These are phyloP conservation scores for Aspergillus pseudotamarii DNA, from an alignment of 2,329 filamentous ascomycete genomes.

Conservation along the genomic window DNA sequence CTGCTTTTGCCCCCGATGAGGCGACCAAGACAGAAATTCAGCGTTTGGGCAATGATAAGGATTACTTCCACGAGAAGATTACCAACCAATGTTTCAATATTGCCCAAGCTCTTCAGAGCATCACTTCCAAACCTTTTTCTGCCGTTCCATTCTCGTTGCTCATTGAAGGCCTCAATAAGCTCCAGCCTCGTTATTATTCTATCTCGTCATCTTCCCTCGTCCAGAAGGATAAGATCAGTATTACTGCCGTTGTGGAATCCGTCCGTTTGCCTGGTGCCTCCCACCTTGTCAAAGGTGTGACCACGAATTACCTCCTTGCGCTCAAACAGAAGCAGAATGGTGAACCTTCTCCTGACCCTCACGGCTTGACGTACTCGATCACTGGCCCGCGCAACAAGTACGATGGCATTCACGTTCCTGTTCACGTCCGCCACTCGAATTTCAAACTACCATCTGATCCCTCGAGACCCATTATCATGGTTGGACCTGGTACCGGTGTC, in stretches of 20 bases:
- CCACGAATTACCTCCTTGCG: constrained; percentile 93
- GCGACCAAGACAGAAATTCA: constrained; percentile 82
- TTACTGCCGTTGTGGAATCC: constrained; percentile 92
- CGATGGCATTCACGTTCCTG: constrained; percentile 89
- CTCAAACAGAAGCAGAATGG: constrained; percentile 96
- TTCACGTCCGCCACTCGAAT: constrained; percentile 96
- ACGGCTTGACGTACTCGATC: constrained; percentile 84
- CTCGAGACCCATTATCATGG: constrained; percentile 90
- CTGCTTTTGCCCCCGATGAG: constrained; percentile 87
- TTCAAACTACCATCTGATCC: constrained; percentile 98
- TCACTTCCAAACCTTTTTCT: constrained; percentile 76
- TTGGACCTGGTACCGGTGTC: constrained; percentile 94
- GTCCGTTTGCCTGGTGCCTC: constrained; percentile 74
- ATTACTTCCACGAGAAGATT: constrained; percentile 89
- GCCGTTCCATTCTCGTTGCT: constrained; percentile 91
- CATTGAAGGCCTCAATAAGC: constrained; percentile 89
- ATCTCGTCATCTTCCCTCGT: constrained; percentile 96
- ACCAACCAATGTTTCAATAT: constrained; percentile 84
- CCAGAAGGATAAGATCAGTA: constrained; percentile 90
- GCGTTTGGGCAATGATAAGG: constrained; percentile 88
- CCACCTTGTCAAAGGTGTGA: constrained; percentile 86
- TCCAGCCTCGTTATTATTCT: constrained; percentile 98
- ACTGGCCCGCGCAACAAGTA: constrained; percentile 94
- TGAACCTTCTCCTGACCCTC: constrained; percentile 75
- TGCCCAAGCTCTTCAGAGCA: constrained; percentile 74